A percentile compares a stretch with the other conserved stretches of the same genome.
phyloP scores from a whole-genome alignment of 2,329 filamentous ascomycete genomes.

The Aspergillus sp. region DNA sequence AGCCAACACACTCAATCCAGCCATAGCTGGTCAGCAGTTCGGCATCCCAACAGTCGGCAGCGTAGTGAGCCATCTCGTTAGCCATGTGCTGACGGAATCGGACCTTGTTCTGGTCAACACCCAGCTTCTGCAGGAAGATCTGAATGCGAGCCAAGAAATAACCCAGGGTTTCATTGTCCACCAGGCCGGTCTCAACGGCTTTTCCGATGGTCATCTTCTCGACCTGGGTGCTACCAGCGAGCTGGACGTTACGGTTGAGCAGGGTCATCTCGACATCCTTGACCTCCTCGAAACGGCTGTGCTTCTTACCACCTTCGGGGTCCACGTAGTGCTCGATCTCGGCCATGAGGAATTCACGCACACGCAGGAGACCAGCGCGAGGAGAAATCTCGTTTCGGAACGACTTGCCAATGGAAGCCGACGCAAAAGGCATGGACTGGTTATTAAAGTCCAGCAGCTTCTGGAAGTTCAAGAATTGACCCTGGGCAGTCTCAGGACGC shows the following conservation, averaged over 20 bases:
- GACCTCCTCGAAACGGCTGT: slow-evolving; percentile 80
- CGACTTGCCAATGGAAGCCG: slow-evolving; percentile 93
- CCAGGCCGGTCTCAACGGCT: slow-evolving; percentile 74
- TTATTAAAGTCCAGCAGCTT: slow-evolving; percentile 97
- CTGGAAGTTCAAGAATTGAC: slow-evolving; percentile 94
- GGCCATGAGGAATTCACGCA: slow-evolving; percentile 97
- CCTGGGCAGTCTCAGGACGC: slow-evolving; percentile 92
- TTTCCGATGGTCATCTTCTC: slow-evolving; percentile 74
- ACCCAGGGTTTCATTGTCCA: slow-evolving; percentile 96
- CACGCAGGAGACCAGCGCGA: slow-evolving; percentile 81
- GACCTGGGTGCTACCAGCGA: slow-evolving; percentile 75
- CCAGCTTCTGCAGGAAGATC: slow-evolving; percentile 82
- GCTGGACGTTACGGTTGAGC: slow-evolving; percentile 78
- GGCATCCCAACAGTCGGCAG: slow-evolving; percentile 95
- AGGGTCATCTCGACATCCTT: slow-evolving; percentile 78
- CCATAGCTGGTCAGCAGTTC: slow-evolving; percentile 87
- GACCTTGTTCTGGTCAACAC: slow-evolving; percentile 80
- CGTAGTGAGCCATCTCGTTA: slow-evolving; percentile 89
- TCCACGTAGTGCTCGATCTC: slow-evolving; percentile 99
- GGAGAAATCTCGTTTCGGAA: slow-evolving; percentile 98
- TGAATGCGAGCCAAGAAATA: slow-evolving; percentile 96
- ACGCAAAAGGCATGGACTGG: slow-evolving; percentile 92
- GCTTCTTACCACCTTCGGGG: slow-evolving; percentile 90
- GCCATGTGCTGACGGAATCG: slow-evolving; percentile 97
- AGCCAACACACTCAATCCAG: slow-evolving; percentile 98